Conservation (phyloP, 306 rosid species). For the Quercus gilva region DNA sequence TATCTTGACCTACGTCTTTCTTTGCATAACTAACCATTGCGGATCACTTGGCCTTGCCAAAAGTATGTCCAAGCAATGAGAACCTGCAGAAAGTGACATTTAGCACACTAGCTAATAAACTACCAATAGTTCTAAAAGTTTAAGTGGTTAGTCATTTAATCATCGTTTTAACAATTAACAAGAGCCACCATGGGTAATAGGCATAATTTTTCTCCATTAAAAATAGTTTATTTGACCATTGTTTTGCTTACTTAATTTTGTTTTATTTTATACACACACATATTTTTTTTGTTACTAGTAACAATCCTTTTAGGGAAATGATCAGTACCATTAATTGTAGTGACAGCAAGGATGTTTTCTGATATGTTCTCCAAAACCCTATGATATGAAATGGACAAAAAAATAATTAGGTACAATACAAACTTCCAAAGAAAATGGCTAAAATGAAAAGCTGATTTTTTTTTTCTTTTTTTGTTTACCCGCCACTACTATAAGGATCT, state of each 20-base stretch:
- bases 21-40: constrained; percentile 39
- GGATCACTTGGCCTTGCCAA: constrained; percentile 34
- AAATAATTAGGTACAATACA: neutral
- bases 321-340: constrained; percentile 46
- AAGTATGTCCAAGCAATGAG: constrained; percentile 51
- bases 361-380: constrained; percentile 69
- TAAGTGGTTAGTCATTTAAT: too few species aligned
- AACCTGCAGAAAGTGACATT: constrained; percentile 33
- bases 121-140: too few species aligned
- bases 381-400: neutral
- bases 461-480: constrained; percentile 39
- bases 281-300: neutral
- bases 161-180: too few species aligned
- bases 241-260: neutral
- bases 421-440: neutral
- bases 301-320: neutral
- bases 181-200: too few species aligned
- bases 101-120: neutral
- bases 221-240: neutral
- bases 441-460: neutral
- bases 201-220: neutral
- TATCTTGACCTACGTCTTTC: constrained; percentile 32
- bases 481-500: constrained; percentile 77
- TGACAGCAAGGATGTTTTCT: constrained; percentile 41
- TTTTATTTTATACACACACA: neutral